phyloP scores from a whole-genome alignment of 1,284 basidiomycete genomes.

The Termitomyces sp. region DNA sequence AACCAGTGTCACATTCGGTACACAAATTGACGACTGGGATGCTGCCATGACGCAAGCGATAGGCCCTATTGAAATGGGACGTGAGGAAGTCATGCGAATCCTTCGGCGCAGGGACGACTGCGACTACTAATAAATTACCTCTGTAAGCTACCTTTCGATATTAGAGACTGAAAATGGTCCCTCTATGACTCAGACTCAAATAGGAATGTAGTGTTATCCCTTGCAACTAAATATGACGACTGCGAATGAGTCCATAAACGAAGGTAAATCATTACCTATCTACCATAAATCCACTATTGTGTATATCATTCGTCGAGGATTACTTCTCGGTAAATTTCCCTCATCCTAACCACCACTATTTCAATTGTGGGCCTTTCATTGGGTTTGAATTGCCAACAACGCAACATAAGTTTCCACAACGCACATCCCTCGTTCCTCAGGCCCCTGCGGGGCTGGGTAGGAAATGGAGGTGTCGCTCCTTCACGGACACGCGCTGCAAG shows the following conservation, averaged over 20 bases:
- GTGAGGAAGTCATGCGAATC: constrained; percentile 48
- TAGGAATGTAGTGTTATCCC: not conserved
- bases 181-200: not conserved
- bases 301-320: not conserved
- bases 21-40: constrained; percentile 42
- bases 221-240: not conserved
- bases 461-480: not conserved
- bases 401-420: not conserved
- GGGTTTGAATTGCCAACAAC: not conserved
- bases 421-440: not conserved
- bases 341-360: not conserved
- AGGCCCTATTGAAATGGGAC: constrained; percentile 44
- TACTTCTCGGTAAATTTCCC: not conserved
- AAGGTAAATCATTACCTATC: not conserved
- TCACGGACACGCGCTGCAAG: not conserved
- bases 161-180: not conserved
- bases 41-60: constrained; percentile 38
- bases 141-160: not conserved
- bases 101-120: constrained; percentile 42
- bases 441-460: not conserved
- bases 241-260: not conserved
- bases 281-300: not conserved
- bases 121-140: constrained; percentile 2
- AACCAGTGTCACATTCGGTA: constrained; percentile 40
- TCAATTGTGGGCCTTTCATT: not conserved